phyloP scores from a whole-genome alignment of 352 stramenopile species.

The Phytophthora nicotianae region DNA sequence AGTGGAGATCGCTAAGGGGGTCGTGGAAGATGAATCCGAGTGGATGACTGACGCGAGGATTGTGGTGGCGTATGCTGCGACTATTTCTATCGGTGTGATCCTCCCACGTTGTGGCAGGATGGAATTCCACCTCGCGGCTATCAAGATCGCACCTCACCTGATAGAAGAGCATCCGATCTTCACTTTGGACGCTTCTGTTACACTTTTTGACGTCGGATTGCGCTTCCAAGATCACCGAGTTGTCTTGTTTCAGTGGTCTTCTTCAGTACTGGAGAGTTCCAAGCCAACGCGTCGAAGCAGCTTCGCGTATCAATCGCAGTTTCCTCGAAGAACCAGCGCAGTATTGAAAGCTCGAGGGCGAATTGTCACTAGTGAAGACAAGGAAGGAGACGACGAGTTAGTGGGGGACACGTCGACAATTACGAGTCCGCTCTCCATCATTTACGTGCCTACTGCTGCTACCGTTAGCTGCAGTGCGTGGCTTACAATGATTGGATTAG shows the following conservation, averaged over 20 bases:
- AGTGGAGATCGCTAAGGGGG: slow-evolving; percentile 35
- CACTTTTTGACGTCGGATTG: slow-evolving; percentile 51
- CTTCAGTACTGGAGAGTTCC: slow-evolving; percentile 6
- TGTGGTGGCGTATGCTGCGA: slow-evolving; percentile 44
- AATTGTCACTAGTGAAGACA: slow-evolving; percentile 26
- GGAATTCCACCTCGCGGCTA: slow-evolving; percentile 35
- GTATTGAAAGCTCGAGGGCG: slow-evolving; percentile 33
- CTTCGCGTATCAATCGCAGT: slow-evolving; percentile 31
- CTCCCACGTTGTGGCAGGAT: slow-evolving; percentile 31
- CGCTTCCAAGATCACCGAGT: slow-evolving; percentile 38
- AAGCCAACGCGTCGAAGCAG: slow-evolving; percentile 21
- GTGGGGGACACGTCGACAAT: slow-evolving; percentile 28
- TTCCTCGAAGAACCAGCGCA: slow-evolving; percentile 37
- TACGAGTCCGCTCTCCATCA: slow-evolving; percentile 29
- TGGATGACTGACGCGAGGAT: slow-evolving; percentile 37
- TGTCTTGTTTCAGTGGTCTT: slow-evolving; percentile 40
- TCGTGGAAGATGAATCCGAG: slow-evolving; percentile 26
- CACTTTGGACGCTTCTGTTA: slow-evolving; percentile 19
- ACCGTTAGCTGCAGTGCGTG: slow-evolving; percentile 44
- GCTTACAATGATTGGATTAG: slow-evolving; percentile 40
- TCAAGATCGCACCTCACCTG: slow-evolving; percentile 40
- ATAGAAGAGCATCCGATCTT: slow-evolving; percentile 23
- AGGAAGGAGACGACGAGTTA: slow-evolving; percentile 25
- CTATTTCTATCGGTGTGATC: slow-evolving; percentile 40
- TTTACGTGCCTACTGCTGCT: slow-evolving; percentile 56